These are phyloP conservation scores for Sedum album DNA, from an alignment of 164 flowering plant species.

Conservation along the genomic window DNA sequence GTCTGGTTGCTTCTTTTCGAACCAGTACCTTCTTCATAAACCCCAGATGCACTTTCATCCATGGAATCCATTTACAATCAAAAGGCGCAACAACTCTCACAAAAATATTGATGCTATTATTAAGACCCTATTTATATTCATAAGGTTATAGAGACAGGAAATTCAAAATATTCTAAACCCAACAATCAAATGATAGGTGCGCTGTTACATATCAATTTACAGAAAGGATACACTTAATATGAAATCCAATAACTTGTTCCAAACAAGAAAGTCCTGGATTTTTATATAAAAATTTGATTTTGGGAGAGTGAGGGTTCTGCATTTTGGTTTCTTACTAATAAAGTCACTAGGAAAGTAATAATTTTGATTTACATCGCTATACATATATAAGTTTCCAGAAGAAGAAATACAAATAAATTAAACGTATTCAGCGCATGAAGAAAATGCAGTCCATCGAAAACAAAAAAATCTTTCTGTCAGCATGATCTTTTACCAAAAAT, in stretches of 20 bases:
- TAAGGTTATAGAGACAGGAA: not conserved
- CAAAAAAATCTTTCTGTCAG: not conserved
- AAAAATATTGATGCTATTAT: not conserved
- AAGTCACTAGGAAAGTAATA: not conserved
- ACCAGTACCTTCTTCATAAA: not conserved
- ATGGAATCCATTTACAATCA: not conserved
- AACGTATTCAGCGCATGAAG: not conserved
- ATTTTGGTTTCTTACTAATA: not conserved
- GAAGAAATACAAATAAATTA: not conserved
- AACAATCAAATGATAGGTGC: not conserved
- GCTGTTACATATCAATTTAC: not conserved
- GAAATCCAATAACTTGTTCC: not conserved
- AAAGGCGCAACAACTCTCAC: not conserved
- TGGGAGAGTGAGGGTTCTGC: not conserved
- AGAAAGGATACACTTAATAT: not conserved
- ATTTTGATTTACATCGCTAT: not conserved
- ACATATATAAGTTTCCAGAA: not conserved
- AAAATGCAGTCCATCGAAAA: not conserved
- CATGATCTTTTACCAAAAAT: not conserved
- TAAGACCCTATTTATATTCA: not conserved
- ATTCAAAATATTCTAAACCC: not conserved
- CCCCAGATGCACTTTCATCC: not conserved
- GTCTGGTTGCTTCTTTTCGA: slow-evolving; percentile 1
- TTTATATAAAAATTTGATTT: not conserved
- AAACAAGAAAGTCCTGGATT: not conserved